Base-by-base conservation (phyloP, 176 grass and related monocot genomes). In the Paspalum vaginatum region DNA sequence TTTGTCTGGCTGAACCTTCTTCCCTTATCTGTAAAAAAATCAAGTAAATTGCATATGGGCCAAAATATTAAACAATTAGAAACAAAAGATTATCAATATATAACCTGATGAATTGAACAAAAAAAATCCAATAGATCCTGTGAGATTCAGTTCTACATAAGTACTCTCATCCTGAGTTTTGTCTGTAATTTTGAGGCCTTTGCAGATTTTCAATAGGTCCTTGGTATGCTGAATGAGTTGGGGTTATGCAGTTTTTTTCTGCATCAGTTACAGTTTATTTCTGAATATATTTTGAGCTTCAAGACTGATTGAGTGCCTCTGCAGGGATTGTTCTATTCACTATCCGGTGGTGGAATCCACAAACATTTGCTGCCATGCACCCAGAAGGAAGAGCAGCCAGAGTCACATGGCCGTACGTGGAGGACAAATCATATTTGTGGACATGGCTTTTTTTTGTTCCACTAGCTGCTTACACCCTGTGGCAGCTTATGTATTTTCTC, bases 271-370 rank as follows among this genome's bases (percentile, higher is more conserved):
- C 20, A 81, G 15, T 67, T 78, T 40, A 11, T 77, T 77, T 25
- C 9, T 37, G 41, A 83, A 66, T 49, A 5, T 68, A 21, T 44
- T 9, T 42, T 12, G 5, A 15, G 65, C 63, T 78, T 70, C 47
- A 75, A 84, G 46, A 87, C 69, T 69, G 20, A 39, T 9, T 46
- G 10, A 80, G 16, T 2, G 25, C 17, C 54, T 65, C 52, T 77
- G 43, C 84, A 98, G 96, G 96, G 72, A 98, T 98, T 62, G 92
- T 98, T 77, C 90, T 98, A 63, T 98, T 98, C 84, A 98, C 96
- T 48, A 91, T 98, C 72, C 81, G 92, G 16, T 98, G 96, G 96
- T 98, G 96, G 96, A 92, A 98, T 51, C 96, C 96, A 61, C 87
- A 84, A 79, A 91, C 90, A 70, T 98, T 98, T 85, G 96, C 96